Percentiles rank a stretch among this genome's conserved stretches.
Evolutionary conservation across 495 filamentous ascomycete species (phyloP).

Genomic region (Elaphomyces granulatus): DNA sequence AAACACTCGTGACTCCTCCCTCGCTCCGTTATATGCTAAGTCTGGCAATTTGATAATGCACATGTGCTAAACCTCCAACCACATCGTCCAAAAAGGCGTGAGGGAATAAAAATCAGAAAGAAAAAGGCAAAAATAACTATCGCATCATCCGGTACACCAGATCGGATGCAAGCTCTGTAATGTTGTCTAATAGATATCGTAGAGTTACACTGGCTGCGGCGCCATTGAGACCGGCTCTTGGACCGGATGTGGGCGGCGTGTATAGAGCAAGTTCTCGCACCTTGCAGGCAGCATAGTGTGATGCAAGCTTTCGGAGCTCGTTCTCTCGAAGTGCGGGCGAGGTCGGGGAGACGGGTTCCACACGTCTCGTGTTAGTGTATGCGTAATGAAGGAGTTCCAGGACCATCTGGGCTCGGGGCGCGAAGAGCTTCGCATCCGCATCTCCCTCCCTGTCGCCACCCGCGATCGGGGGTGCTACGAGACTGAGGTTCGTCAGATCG

Average conservation of each 20-base stretch:
- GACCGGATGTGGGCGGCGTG: slow-evolving; percentile 17
- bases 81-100: too few relatives aligned
- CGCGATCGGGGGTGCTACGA: slow-evolving; percentile 13
- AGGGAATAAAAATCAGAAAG: too few relatives aligned
- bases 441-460: slow-evolving; percentile 1
- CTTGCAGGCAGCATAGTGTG: slow-evolving; percentile 33
- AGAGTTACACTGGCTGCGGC: slow-evolving; percentile 18
- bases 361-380: slow-evolving; percentile 28
- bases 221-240: slow-evolving; percentile 4
- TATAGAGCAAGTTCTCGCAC: slow-evolving; percentile 29
- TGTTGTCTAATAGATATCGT: slow-evolving; percentile 24
- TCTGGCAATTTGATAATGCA: too few relatives aligned
- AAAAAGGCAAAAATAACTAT: too few relatives aligned
- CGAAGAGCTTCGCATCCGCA: slow-evolving; percentile 5
- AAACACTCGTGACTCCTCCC: too few relatives aligned
- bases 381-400: slow-evolving; percentile 29
- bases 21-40: too few relatives aligned
- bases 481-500: slow-evolving; percentile 21
- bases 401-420: slow-evolving; percentile 22
- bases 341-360: slow-evolving; percentile 29
- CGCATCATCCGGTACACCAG: slow-evolving; percentile 35
- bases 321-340: slow-evolving; percentile 34
- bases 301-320: slow-evolving; percentile 29
- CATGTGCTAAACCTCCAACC: too few relatives aligned
- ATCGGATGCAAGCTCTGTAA: slow-evolving; percentile 32